phyloP scores from a whole-genome alignment of 1,139 yeast genomes.

The Pneumocystis jirovecii region DNA sequence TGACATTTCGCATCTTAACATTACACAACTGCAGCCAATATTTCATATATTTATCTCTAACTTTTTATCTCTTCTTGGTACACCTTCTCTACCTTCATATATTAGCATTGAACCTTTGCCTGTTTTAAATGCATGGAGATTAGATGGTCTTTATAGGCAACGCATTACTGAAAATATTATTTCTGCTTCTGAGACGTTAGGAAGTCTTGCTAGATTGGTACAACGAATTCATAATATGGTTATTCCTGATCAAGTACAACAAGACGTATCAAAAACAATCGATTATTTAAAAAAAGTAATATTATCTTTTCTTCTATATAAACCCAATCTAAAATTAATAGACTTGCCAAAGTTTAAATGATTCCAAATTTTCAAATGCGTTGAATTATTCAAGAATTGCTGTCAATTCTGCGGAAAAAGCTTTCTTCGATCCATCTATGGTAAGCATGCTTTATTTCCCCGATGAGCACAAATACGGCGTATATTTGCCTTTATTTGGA shows the following conservation, averaged over 20 bases:
- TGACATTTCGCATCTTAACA: constrained; percentile 21
- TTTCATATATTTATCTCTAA: constrained; percentile 64
- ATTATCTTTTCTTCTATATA: background rate
- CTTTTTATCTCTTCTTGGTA: constrained; percentile 56
- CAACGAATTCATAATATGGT: constrained; percentile 61
- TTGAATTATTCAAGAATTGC: constrained; percentile 37
- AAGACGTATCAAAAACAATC: background rate
- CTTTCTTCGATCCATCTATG: constrained; percentile 88
- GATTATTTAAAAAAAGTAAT: background rate
- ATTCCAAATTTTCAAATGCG: constrained; percentile 8
- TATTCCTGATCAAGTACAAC: constrained; percentile 35
- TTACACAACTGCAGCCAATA: constrained; percentile 39
- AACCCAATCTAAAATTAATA: background rate
- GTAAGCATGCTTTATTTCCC: constrained; percentile 91
- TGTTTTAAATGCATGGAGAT: constrained; percentile 29
- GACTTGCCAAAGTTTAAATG: background rate
- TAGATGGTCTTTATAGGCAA: constrained; percentile 47
- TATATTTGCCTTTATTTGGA: constrained; percentile 75
- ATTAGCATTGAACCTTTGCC: constrained; percentile 28
- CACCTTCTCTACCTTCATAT: constrained; percentile 42
- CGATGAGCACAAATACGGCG: constrained; percentile 86
- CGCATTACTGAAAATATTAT: constrained; percentile 39
- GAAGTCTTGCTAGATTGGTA: constrained; percentile 55
- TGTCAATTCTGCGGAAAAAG: constrained; percentile 45
- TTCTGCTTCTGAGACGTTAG: constrained; percentile 42